phyloP scores from a whole-genome alignment of 495 filamentous ascomycete species.

The Talaromyces trachyspermus region DNA sequence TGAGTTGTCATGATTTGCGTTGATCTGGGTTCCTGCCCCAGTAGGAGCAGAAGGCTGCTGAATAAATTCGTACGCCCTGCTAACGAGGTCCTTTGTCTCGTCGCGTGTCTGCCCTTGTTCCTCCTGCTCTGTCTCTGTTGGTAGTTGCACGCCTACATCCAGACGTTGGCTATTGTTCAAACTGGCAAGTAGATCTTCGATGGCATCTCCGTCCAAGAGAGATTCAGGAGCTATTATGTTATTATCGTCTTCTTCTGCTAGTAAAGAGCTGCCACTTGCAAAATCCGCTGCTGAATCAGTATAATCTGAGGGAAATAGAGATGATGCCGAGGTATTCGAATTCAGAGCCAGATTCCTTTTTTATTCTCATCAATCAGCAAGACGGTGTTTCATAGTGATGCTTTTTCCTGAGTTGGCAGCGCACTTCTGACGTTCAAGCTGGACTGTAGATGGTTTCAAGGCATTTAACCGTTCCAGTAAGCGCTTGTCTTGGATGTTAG shows the following conservation, averaged over 20 bases:
- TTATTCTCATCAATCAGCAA: not conserved
- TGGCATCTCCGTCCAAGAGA: slow-evolving; percentile 8
- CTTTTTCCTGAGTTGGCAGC: not conserved
- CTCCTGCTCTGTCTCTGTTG: not conserved
- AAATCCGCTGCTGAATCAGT: too few relatives aligned
- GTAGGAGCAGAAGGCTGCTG: not conserved
- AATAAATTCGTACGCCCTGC: not conserved
- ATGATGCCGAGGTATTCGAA: not conserved
- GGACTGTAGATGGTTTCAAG: slow-evolving; percentile 8
- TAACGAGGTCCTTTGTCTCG: not conserved
- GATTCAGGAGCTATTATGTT: not conserved
- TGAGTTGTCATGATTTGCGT: not conserved
- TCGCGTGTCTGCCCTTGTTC: not conserved
- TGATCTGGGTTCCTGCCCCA: not conserved
- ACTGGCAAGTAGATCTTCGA: slow-evolving; percentile 7
- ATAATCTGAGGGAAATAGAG: too few relatives aligned
- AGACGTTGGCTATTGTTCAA: not conserved
- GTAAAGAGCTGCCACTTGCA: not conserved
- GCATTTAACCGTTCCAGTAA: slow-evolving; percentile 9
- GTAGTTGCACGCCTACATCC: too few relatives aligned
- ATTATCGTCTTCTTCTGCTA: slow-evolving; percentile 6
- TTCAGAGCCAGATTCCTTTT: slow-evolving; percentile 1
- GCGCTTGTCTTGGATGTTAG: slow-evolving; percentile 1
- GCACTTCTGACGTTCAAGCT: slow-evolving; percentile 5
- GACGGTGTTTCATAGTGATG: not conserved